phyloP scores from a whole-genome alignment of 176 grass and related monocot species.

The Oryza glumipatula region DNA sequence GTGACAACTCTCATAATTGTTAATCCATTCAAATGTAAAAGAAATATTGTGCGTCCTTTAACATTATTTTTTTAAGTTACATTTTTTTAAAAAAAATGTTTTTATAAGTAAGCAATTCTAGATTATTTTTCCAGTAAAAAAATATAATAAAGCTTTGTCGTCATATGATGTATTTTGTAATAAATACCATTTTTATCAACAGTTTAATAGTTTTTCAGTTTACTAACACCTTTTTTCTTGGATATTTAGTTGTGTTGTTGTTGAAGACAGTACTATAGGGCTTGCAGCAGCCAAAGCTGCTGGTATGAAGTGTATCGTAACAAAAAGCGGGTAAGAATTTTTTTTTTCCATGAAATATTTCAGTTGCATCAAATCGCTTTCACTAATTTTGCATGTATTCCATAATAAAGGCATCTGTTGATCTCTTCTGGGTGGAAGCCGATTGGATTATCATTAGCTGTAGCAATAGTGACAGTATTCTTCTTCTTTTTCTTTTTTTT shows the following conservation, averaged over 20 bases:
- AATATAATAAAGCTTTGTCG: background rate
- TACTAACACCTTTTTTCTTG: constrained; percentile 23
- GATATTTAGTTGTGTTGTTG: constrained; percentile 86
- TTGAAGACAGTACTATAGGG: constrained; percentile 94
- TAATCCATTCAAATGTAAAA: constrained; percentile 9
- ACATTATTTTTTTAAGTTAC: background rate
- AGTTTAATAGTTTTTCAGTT: background rate
- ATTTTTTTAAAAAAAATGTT: background rate
- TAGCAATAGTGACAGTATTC: background rate
- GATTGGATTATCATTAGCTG: no score
- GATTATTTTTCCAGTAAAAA: background rate
- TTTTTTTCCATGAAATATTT: background rate
- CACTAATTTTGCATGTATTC: background rate
- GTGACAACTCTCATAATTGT: background rate
- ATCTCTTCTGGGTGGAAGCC: background rate
- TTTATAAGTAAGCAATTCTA: background rate
- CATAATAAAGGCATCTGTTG: background rate
- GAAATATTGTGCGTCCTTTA: background rate
- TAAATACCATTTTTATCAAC: background rate
- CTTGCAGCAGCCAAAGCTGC: constrained; percentile 88
- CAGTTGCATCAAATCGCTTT: background rate
- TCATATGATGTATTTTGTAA: background rate
- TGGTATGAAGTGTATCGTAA: constrained; percentile 91
- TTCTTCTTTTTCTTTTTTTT: no score
- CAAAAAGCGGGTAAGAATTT: constrained; percentile 84